These are phyloP conservation scores for Russula sp. DNA, from an alignment of 768 basidiomycete species.

Conservation along the genomic window DNA sequence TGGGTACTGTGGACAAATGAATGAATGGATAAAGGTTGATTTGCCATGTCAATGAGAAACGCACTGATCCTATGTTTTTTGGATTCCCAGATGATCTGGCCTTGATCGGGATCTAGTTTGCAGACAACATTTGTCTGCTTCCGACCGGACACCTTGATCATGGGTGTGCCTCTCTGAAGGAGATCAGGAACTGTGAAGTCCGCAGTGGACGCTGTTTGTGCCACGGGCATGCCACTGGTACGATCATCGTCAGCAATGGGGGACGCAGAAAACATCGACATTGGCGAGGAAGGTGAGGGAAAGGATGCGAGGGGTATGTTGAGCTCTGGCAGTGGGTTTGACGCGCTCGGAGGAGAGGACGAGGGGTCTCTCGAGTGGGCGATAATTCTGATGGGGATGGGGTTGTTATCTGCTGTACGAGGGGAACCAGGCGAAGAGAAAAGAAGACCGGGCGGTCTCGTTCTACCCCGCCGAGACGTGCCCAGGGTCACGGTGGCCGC, in stretches of 20 bases:
- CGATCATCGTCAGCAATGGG: background rate
- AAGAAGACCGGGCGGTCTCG: constrained; percentile 5
- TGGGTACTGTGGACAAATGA: constrained; percentile 50
- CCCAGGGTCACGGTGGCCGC: background rate
- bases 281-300: background rate
- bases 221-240: background rate
- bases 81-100: constrained; percentile 74
- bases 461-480: background rate
- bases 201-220: background rate
- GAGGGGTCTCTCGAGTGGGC: background rate
- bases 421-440: background rate
- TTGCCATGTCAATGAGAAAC: constrained; percentile 28
- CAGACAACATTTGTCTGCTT: constrained; percentile 68
- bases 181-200: constrained; percentile 51
- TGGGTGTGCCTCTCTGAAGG: constrained; percentile 57
- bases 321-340: background rate
- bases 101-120: constrained; percentile 71
- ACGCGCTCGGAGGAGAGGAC: background rate
- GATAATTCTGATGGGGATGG: background rate
- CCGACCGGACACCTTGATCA: constrained; percentile 81
- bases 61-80: constrained; percentile 60
- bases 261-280: background rate
- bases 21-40: background rate
- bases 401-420: background rate
- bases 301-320: constrained; percentile 2